Percentiles rank a stretch among this genome's conserved stretches.
Conservation (phyloP, 225 moss, liverwort and hornwort genomes). For the Rhytidiadelphus loreus region DNA sequence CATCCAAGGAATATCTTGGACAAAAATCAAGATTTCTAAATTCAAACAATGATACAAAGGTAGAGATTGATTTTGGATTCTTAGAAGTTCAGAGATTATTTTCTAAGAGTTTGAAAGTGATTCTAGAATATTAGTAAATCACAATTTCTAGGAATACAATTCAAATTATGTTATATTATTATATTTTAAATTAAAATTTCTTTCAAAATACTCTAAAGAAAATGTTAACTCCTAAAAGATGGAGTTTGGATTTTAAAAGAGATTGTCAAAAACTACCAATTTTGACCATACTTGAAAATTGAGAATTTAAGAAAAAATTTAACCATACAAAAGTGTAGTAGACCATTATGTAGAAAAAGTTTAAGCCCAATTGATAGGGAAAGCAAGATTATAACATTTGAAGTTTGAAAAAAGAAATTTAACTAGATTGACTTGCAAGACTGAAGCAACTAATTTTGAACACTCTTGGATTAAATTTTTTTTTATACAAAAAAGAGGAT, state of each 20-base stretch:
- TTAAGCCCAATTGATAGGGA: too few relatives aligned
- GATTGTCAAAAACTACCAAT: background rate
- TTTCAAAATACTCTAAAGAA: background rate
- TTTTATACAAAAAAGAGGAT: background rate
- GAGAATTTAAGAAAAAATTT: background rate
- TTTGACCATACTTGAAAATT: background rate
- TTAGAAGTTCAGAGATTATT: background rate
- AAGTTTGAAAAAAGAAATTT: too few relatives aligned
- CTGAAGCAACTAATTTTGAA: too few relatives aligned
- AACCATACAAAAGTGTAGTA: background rate
- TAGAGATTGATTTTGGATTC: background rate
- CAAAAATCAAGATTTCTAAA: background rate
- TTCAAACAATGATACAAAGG: background rate
- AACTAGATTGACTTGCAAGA: accelerated
- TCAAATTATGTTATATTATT: background rate
- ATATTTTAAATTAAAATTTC: background rate
- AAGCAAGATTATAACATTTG: too few relatives aligned
- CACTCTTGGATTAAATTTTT: too few relatives aligned
- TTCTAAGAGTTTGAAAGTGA: background rate
- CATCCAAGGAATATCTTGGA: too few relatives aligned
- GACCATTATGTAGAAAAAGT: background rate
- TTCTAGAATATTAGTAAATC: background rate
- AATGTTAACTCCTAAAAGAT: background rate
- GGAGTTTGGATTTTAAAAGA: background rate
- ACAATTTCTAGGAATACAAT: background rate